phyloP scores from a whole-genome alignment of 1,284 basidiomycete species.

The Papiliotrema flavescens region DNA sequence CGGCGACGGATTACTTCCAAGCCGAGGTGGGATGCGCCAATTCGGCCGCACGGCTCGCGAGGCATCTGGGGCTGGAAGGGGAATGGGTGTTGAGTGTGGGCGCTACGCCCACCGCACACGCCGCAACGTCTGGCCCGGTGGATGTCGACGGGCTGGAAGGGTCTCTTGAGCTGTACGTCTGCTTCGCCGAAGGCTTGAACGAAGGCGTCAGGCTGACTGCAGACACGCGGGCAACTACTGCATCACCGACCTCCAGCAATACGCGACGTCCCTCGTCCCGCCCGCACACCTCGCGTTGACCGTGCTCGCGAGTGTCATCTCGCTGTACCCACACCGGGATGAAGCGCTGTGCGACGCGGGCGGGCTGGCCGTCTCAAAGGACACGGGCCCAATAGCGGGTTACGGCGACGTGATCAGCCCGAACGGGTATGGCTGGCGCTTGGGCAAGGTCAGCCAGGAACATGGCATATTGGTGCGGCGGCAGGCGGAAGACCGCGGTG shows the following conservation, averaged over 20 bases:
- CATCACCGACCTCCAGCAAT: conserved; percentile 77
- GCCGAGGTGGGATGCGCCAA: conserved; percentile 71
- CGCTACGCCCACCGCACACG: conserved; percentile 72
- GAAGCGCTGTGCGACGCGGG: conserved; percentile 69
- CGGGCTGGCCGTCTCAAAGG: conserved; percentile 78
- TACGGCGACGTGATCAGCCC: conserved; percentile 62
- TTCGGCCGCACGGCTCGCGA: conserved; percentile 60
- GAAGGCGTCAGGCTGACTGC: neutral
- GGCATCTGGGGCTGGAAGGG: conserved; percentile 37
- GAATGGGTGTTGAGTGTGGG: conserved; percentile 73
- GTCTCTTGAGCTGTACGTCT: conserved; percentile 35
- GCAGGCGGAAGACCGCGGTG: conserved; percentile 9
- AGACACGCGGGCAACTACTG: conserved; percentile 73
- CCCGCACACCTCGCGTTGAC: conserved; percentile 60
- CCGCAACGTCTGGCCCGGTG: conserved; percentile 19
- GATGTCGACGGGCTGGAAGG: conserved; percentile 23
- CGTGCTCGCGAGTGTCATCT: conserved; percentile 69
- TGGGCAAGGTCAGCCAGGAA: conserved; percentile 71
- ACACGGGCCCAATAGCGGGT: conserved; percentile 66
- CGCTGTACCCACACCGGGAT: conserved; percentile 65
- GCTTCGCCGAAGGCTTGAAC: neutral
- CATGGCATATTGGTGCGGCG: conserved; percentile 64
- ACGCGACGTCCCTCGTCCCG: conserved; percentile 65
- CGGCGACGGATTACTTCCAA: conserved; percentile 64
- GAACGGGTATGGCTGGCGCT: conserved; percentile 62